phyloP scores from a whole-genome alignment of 352 stramenopile genomes.

The Thalassiosira sp. region DNA sequence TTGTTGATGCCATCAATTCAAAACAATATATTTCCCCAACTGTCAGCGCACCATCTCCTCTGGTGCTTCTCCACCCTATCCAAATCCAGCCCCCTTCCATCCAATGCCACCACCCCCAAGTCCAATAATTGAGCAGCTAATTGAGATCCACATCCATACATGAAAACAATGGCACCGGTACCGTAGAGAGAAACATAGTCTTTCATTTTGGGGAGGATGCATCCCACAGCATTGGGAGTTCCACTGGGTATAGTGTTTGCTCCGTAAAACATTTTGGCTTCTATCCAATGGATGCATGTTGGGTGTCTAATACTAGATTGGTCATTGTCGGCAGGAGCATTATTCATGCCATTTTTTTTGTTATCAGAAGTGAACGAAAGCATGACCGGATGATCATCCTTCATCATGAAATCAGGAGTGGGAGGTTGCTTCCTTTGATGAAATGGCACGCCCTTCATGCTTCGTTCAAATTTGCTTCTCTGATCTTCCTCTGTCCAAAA shows the following conservation, averaged over 20 bases:
- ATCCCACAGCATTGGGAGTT: slow-evolving; percentile 60
- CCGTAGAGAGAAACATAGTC: slow-evolving; percentile 64
- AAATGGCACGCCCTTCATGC: not conserved
- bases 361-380: slow-evolving; percentile 13
- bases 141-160: slow-evolving; percentile 62
- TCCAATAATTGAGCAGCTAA: slow-evolving; percentile 54
- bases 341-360: slow-evolving; percentile 6
- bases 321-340: not conserved
- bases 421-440: slow-evolving; percentile 20
- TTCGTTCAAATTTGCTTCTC: slow-evolving; percentile 27
- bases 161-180: slow-evolving; percentile 66
- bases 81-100: slow-evolving; percentile 55
- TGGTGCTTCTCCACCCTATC: slow-evolving; percentile 53
- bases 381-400: slow-evolving; percentile 23
- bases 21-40: slow-evolving; percentile 60
- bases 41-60: slow-evolving; percentile 63
- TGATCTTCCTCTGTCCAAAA: slow-evolving; percentile 68
- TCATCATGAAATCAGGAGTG: slow-evolving; percentile 68
- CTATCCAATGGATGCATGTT: slow-evolving; percentile 64
- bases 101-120: slow-evolving; percentile 59
- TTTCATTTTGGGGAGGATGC: slow-evolving; percentile 46
- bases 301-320: not conserved
- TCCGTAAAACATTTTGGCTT: slow-evolving; percentile 82
- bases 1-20: too few species aligned
- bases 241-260: slow-evolving; percentile 62